Conservation (phyloP, 345 rosid species). For the Rubroshorea leprosula region DNA sequence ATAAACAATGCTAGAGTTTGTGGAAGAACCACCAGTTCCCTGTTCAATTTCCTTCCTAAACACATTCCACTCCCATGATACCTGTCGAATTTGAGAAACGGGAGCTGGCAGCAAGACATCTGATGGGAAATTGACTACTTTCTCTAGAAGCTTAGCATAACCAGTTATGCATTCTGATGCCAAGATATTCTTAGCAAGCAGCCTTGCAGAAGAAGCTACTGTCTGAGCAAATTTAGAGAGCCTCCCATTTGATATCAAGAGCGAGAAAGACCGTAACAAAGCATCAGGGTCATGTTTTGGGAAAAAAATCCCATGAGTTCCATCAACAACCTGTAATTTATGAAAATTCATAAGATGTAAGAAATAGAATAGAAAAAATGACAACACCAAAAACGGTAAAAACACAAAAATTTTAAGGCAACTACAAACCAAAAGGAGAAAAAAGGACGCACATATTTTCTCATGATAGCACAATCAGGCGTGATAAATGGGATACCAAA, state of each 20-base stretch:
- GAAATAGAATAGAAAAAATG: constrained; percentile 3
- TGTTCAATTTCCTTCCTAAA: constrained; percentile 38
- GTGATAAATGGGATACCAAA: constrained; percentile 66
- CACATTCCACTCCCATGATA: constrained; percentile 78
- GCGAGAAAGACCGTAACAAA: constrained; percentile 65
- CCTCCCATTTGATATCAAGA: constrained; percentile 64
- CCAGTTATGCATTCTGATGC: constrained; percentile 72
- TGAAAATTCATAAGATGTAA: neutral
- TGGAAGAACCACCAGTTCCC: constrained; percentile 25
- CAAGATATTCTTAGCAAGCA: constrained; percentile 69
- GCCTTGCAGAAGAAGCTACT: constrained; percentile 72
- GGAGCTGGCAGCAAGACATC: constrained; percentile 65
- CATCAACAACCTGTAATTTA: constrained; percentile 61
- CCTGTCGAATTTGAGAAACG: constrained; percentile 48
- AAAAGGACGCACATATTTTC: constrained; percentile 56
- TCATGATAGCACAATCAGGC: constrained; percentile 73
- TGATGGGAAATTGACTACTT: constrained; percentile 66
- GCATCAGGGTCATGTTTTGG: constrained; percentile 60
- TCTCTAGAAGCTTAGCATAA: constrained; percentile 80
- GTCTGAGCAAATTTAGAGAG: constrained; percentile 65
- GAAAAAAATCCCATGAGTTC: constrained; percentile 58
- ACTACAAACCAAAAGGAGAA: constrained; percentile 11
- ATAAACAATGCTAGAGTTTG: constrained; percentile 43
- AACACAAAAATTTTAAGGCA: neutral
- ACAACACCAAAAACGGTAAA: neutral